Evolutionary conservation across 768 basidiomycete genomes (phyloP).

Genomic region (Pleurotus citrinopileatus): DNA sequence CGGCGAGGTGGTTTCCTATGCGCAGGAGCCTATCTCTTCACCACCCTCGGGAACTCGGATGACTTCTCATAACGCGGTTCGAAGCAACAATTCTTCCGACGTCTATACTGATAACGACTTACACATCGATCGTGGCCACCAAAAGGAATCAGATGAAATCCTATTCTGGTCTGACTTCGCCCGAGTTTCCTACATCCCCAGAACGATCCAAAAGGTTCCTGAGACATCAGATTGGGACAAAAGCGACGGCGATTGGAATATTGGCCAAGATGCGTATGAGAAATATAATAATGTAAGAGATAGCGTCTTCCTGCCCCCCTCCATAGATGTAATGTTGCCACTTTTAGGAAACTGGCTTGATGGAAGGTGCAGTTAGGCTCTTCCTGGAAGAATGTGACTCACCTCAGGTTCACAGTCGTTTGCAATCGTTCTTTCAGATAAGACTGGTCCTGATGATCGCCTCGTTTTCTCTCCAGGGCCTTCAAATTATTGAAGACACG

Average conservation of each 20-base stretch:
- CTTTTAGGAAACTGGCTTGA: constrained; percentile 54
- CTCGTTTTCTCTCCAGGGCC: constrained; percentile 41
- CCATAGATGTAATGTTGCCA: background rate
- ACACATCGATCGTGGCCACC: constrained; percentile 11
- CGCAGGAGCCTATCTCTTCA: constrained; percentile 45
- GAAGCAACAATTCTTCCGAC: constrained; percentile 1
- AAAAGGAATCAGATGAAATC: constrained; percentile 24
- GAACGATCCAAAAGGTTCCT: constrained; percentile 62
- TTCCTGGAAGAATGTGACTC: constrained; percentile 76
- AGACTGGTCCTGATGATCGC: background rate
- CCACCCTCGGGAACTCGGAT: background rate
- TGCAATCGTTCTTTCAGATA: too few species aligned
- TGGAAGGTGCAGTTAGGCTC: constrained; percentile 66
- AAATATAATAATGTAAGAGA: constrained; percentile 52
- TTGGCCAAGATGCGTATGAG: constrained; percentile 48
- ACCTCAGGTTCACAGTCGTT: too few species aligned
- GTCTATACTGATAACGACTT: constrained; percentile 8
- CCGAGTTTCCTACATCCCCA: constrained; percentile 61
- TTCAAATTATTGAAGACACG: constrained; percentile 66
- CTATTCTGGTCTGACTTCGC: constrained; percentile 72
- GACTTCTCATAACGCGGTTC: background rate
- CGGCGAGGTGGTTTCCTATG: constrained; percentile 45
- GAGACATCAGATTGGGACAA: constrained; percentile 56
- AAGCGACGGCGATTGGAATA: constrained; percentile 52
- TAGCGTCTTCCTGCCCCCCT: background rate